A percentile compares a stretch with the other conserved stretches of the same genome.
These are phyloP conservation scores for Dillenia suffruticosa DNA, from an alignment of 164 flowering plant species.

Conservation along the genomic window DNA sequence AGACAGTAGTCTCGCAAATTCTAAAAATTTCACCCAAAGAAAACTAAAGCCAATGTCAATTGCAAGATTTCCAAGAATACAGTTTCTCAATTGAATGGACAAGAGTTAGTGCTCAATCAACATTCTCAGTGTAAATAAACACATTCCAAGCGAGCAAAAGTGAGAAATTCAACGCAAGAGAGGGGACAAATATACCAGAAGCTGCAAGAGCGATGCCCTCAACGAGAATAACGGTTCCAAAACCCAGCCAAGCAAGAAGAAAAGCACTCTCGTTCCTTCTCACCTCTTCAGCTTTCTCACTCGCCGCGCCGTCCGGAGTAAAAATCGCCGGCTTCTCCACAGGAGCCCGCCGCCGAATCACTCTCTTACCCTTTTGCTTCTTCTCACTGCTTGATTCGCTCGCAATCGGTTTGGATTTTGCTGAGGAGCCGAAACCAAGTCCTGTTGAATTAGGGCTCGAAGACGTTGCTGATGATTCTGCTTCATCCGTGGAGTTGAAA, in stretches of 20 bases:
- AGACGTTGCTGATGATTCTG: constrained; percentile 13
- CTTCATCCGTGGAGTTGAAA: constrained; percentile 10
- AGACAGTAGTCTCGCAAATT: too few relatives aligned
- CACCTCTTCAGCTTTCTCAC: constrained; percentile 30
- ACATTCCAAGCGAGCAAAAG: not conserved
- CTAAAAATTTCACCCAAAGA: too few relatives aligned
- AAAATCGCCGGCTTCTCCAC: constrained; percentile 47
- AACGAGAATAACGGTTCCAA: constrained; percentile 61
- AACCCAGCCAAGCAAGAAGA: constrained; percentile 78
- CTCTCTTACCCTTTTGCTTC: constrained; percentile 30
- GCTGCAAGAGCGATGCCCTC: constrained; percentile 69
- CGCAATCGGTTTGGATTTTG: constrained; percentile 4
- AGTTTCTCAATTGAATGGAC: too few relatives aligned
- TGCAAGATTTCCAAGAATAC: too few relatives aligned
- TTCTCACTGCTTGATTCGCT: constrained; percentile 27
- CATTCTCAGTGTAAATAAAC: not conserved
- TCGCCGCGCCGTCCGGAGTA: constrained; percentile 19
- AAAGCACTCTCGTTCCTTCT: constrained; percentile 60
- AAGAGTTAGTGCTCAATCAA: not conserved
- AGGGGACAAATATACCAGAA: constrained; percentile 48
- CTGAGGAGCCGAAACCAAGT: constrained; percentile 51
- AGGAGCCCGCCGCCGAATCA: constrained; percentile 58
- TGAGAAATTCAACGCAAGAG: not conserved
- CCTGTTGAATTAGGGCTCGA: constrained; percentile 26
- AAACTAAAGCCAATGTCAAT: too few relatives aligned